phyloP scores from a whole-genome alignment of 1,284 basidiomycete species.

The Moniliella sp. region DNA sequence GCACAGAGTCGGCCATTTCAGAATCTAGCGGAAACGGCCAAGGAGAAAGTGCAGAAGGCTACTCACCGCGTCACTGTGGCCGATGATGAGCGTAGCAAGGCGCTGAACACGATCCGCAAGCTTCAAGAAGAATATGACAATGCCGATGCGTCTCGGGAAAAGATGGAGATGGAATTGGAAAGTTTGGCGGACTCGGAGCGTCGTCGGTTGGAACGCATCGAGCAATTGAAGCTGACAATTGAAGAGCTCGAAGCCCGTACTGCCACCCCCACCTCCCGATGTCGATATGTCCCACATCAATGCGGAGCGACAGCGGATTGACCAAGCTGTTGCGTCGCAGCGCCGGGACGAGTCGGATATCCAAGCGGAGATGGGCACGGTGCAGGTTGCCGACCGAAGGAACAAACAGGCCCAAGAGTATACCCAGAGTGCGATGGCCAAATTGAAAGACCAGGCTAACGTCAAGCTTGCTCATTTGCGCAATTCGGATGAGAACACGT shows the following conservation, averaged over 20 bases:
- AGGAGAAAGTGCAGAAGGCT: not conserved
- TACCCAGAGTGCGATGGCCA: not conserved
- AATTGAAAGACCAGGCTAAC: slow-evolving; percentile 12
- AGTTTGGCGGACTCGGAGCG: not conserved
- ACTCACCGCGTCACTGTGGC: too few species aligned
- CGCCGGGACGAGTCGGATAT: not conserved
- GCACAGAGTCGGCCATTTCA: too few species aligned
- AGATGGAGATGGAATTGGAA: not conserved
- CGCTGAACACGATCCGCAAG: not conserved
- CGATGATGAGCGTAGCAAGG: not conserved
- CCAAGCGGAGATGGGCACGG: not conserved
- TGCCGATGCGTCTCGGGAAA: not conserved
- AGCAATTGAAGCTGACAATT: not conserved
- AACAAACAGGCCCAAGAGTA: not conserved
- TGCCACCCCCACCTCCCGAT: slow-evolving; percentile 7
- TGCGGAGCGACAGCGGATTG: not conserved
- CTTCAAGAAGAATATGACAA: not conserved
- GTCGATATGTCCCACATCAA: not conserved
- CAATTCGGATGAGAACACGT: slow-evolving; percentile 43
- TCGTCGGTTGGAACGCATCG: not conserved
- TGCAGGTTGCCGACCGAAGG: not conserved
- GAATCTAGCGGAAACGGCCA: too few species aligned
- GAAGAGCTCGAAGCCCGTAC: slow-evolving; percentile 6
- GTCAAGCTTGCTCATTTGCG: slow-evolving; percentile 16
- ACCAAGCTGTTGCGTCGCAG: not conserved